phyloP scores from a whole-genome alignment of 1,284 basidiomycete species.

The Afroboletus lepidellus region DNA sequence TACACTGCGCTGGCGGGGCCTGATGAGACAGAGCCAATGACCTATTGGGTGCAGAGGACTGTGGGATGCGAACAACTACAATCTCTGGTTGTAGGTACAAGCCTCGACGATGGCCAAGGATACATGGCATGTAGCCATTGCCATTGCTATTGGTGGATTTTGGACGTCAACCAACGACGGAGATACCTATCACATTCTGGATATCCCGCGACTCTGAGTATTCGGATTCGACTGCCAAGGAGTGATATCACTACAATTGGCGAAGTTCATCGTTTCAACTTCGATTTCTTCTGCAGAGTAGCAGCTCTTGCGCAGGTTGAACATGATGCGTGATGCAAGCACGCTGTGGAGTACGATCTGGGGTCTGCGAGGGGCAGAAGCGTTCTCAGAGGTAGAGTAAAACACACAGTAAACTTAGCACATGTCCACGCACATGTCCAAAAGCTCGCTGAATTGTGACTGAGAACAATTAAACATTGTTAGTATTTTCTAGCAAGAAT shows the following conservation, averaged over 20 bases:
- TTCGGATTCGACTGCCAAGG: background rate
- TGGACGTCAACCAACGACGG: too few relatives aligned
- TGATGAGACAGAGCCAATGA: too few relatives aligned
- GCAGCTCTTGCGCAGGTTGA: constrained; percentile 12
- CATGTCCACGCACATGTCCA: background rate
- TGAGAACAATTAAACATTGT: background rate
- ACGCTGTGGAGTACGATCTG: constrained; percentile 14
- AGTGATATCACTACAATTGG: background rate
- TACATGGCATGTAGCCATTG: too few relatives aligned
- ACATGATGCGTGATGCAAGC: constrained; percentile 17
- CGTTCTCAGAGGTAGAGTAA: background rate
- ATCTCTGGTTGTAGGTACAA: too few relatives aligned
- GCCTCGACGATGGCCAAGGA: too few relatives aligned
- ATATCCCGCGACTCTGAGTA: background rate
- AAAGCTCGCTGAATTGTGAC: constrained; percentile 7
- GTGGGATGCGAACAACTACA: too few relatives aligned
- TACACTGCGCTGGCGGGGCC: too few relatives aligned
- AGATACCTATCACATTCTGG: background rate
- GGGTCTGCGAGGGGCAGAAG: background rate
- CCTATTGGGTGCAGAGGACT: too few relatives aligned
- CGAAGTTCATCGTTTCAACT: background rate
- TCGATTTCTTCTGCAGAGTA: background rate
- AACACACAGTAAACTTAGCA: too few relatives aligned
- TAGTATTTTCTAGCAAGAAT: background rate
- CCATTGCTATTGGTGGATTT: too few relatives aligned